Base-by-base conservation (phyloP, 2,329 filamentous ascomycete species). In the Arachnopeziza araneosa region DNA sequence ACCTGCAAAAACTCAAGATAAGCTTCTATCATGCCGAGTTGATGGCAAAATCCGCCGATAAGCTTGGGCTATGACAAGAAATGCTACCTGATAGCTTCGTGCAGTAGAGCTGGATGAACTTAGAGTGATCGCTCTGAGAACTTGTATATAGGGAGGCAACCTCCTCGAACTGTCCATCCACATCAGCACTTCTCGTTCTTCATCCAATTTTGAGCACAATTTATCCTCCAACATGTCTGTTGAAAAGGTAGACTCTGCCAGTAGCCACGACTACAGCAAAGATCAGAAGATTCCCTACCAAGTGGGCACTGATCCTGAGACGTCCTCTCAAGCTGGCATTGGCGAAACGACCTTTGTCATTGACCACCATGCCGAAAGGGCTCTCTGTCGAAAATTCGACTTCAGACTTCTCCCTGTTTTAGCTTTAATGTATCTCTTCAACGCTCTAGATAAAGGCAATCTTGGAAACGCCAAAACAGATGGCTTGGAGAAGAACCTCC, bases 381-480 rank as follows among this genome's bases (percentile, higher is more conserved):
- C 75, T 0, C 72, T 84, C 7, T 80, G 79, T 64, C 77, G 79
- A 69, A 83, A 83, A 69, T 80, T 84, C 60, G 82, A 84, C 67
- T 68, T 80, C 22, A 78, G 80, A 22, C 70, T 84, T 10, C 67
- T 84, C 63, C 82, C 82, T 1, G 76, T 83, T 2, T 67, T 84
- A 55, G 80, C 81, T 23, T 49, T 81, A 24, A 84, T 85, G 81
- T 79, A 78, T 62, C 70, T 78, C 4, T 77, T 78, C 71, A 78
- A 78, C 64, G 74, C 76, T 6, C 73, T 81, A 36, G 80, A 82
- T 62, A 81, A 81, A 65, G 75, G 75, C 48, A 82, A 82, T 63
- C 67, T 81, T 49, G 80, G 82, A 56, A 85, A 85, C 68, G 82
- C 83, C 1, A 75, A 86, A 69, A 86, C 83, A 0, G 69, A 63